Base-by-base conservation (phyloP, 2,329 filamentous ascomycete genomes). In the Pyrenochaeta sp. region DNA sequence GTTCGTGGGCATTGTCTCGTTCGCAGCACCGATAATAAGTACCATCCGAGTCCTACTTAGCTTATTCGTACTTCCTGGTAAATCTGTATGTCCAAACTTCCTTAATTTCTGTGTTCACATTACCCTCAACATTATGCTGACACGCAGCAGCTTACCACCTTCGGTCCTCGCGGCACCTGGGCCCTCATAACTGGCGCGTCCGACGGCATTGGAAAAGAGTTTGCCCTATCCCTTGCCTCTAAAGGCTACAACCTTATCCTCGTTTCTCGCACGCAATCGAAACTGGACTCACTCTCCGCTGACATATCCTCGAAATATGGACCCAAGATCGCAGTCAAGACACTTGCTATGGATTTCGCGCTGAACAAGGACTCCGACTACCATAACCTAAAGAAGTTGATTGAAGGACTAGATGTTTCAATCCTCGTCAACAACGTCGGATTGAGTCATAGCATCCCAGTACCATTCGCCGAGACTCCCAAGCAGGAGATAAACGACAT, bases 361-460 rank as follows among this genome's bases (percentile, higher is more conserved):
- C 82, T 87, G 73, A 90, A 97, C 78, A 83, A 89, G 65, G 89
- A 95, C 62, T 82, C 83, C 54, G 93, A 98, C 80, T 98, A 95
- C 81, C 85, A 87, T 54, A 85, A 85, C 46, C 84, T 99, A 48
- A 86, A 87, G 65, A 81, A 86, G 63, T 78, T 92, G 25, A 81
- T 97, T 50, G 79, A 87, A 22, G 90, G 85, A 7, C 86, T 96
- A 39, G 93, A 97, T 66, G 82, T 99, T 27, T 89, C 90, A 44
- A 90, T 99, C 61, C 82, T 99, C 63, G 85, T 99, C 83, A 99
- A 99, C 85, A 99, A 99, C 72, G 95, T 99, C 53, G 95, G 95
- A 65, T 90, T 93, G 78, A 96, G 91, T 79, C 95, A 99, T 83
- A 90, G 85, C 78, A 97, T 98, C 54, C 95, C 95, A 1, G 92